Percentiles rank a stretch among this genome's conserved stretches.
Evolutionary conservation across 202 grass and related monocot species (phyloP).

Genomic region (Zizania palustris): DNA sequence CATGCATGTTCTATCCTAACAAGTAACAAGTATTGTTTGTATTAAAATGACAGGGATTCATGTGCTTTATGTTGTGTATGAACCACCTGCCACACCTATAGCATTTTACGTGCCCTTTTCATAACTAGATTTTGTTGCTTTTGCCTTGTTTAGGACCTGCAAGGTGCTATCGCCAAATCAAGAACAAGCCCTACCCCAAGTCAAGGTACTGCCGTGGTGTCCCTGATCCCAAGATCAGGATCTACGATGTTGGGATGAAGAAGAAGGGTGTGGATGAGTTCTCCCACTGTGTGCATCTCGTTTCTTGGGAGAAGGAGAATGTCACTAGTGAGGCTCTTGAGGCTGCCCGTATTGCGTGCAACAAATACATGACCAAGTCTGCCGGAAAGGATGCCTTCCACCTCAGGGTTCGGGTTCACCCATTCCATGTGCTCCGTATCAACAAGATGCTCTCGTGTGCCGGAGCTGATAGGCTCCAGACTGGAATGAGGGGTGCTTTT

Average conservation of each 20-base stretch:
- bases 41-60: no score
- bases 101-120: no score
- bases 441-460: constrained; percentile 92
- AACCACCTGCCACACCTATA: no score
- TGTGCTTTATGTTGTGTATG: no score
- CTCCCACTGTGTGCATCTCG: constrained; percentile 65
- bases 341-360: constrained; percentile 71
- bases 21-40: no score
- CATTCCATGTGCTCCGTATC: constrained; percentile 72
- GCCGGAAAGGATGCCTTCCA: constrained; percentile 74
- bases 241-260: constrained; percentile 81
- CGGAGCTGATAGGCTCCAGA: constrained; percentile 78
- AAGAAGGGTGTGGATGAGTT: constrained; percentile 63
- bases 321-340: constrained; percentile 72
- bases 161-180: constrained; percentile 78
- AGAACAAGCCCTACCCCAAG: constrained; percentile 85
- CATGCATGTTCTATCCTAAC: no score
- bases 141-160: constrained; percentile 48
- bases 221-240: constrained; percentile 71
- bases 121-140: no score
- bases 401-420: constrained; percentile 62
- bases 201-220: constrained; percentile 69
- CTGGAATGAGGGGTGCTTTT: constrained; percentile 73
- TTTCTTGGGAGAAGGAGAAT: constrained; percentile 85
- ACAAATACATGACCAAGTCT: constrained; percentile 82